Evolutionary conservation across 2,329 filamentous ascomycete species (phyloP), one percentile per base, ranked within the genome.

Genomic region (Mycosphaerella sp.): DNA sequence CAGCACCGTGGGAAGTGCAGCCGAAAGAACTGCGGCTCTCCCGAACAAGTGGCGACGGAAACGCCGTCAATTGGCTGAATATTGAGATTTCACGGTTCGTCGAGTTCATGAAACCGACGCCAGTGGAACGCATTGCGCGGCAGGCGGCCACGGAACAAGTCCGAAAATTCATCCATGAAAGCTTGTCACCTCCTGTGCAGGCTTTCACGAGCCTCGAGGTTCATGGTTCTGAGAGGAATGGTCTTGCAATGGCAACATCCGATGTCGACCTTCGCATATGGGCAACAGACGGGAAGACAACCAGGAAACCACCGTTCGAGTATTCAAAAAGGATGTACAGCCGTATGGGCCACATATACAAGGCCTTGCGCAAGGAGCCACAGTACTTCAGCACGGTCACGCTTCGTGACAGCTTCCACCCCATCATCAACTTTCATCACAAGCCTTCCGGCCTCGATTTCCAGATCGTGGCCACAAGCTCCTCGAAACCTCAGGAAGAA

Each of bases 201-300:
- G 6, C 29, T 14, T 48, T 40, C 11, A 49, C 36, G 17, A 39
- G 31, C 17, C 47, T 54, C 10, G 71, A 78, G 54, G 56, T 78
- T 2, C 78, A 80, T 54, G 81, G 81, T 14, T 83, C 80, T 7
- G 71, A 77, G 53, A 66, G 68, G 9, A 81, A 76, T 11, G 78
- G 79, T 7, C 67, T 83, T 36, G 75, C 76, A 0, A 63, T 76
- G 50, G 73, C 76, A 29, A 70, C 72, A 40, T 84, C 82, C 6
- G 78, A 80, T 64, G 70, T 84, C 10, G 78, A 84, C 62, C 56
- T 77, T 71, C 67, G 73, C 67, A 48, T 72, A 70, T 59, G 58
- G 59, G n/a, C 66, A 66, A 59, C 66, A 14, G 58, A 62, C n/a
- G 4, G 41, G 36, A 23, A 45, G 26, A 6, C 41, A 8, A 38